phyloP scores from a whole-genome alignment of 768 basidiomycete species.

The Exsudoporus frostii region DNA sequence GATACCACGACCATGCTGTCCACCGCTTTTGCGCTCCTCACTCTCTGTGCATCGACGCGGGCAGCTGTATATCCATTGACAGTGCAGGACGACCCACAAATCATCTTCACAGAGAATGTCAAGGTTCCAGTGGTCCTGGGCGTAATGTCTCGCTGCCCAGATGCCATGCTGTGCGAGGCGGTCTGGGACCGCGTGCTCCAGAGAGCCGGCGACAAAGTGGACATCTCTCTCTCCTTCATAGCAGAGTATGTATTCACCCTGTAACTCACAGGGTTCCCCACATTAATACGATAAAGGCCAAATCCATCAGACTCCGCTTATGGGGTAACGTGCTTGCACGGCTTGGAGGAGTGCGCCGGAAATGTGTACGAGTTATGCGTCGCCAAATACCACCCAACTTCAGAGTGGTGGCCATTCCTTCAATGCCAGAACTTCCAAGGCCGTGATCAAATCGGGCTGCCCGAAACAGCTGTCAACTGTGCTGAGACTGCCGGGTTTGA shows the following conservation, averaged over 20 bases:
- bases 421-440: constrained; percentile 75
- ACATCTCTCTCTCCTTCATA: constrained; percentile 69
- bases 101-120: constrained; percentile 15
- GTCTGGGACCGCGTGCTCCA: constrained; percentile 71
- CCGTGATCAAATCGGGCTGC: constrained; percentile 57
- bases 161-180: constrained; percentile 78
- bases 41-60: constrained; percentile 9
- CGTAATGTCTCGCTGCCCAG: constrained; percentile 75
- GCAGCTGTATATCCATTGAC: constrained; percentile 16
- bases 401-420: constrained; percentile 81
- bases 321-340: constrained; percentile 83
- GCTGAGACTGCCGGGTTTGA: constrained; percentile 61
- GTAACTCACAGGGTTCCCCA: background rate
- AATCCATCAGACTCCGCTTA: constrained; percentile 65
- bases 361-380: constrained; percentile 89
- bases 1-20: constrained; percentile 23
- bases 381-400: constrained; percentile 50
- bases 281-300: constrained; percentile 39
- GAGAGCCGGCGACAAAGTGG: constrained; percentile 59
- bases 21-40: constrained; percentile 15
- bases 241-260: constrained; percentile 52
- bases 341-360: constrained; percentile 76
- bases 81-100: constrained; percentile 21
- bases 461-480: constrained; percentile 63
- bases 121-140: constrained; percentile 54